A percentile compares a stretch with the other conserved stretches of the same genome.
Conservation (phyloP, 1,284 basidiomycete genomes). For the Sporisorium graminicola region DNA sequence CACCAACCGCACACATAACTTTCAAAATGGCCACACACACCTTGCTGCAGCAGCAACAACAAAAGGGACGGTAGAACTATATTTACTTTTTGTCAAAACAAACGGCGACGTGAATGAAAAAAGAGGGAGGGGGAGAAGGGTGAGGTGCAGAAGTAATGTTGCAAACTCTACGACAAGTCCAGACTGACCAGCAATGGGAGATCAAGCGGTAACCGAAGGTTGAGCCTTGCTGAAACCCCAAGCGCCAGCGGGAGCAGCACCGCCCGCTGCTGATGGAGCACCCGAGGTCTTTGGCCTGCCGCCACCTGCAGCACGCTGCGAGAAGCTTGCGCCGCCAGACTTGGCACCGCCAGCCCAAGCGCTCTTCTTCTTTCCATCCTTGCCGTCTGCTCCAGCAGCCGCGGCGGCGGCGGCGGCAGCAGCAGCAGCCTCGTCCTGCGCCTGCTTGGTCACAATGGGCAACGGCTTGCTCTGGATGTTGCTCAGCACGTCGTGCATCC, state of each 20-base stretch:
- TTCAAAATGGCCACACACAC: too few species aligned
- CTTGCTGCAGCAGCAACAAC: too few species aligned
- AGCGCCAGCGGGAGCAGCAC: conserved; percentile 6
- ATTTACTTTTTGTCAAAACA: conserved; percentile 6
- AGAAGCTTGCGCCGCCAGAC: not conserved
- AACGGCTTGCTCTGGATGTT: conserved; percentile 60
- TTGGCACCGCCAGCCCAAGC: conserved; percentile 14
- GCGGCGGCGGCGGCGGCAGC: conserved; percentile 7
- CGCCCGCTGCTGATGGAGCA: conserved; percentile 2
- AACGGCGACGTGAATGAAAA: not conserved
- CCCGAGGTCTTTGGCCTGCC: not conserved
- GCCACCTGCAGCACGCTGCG: not conserved
- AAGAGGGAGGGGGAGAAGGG: too few species aligned
- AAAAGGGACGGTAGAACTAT: too few species aligned
- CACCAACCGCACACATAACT: not conserved
- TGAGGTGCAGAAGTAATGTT: too few species aligned
- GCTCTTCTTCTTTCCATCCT: conserved; percentile 17
- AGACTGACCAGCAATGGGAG: too few species aligned
- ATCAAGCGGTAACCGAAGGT: not conserved
- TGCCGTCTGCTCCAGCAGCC: not conserved
- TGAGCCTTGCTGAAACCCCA: conserved; percentile 15
- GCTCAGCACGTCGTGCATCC: conserved; percentile 61
- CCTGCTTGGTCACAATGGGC: conserved; percentile 52
- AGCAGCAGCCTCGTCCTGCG: conserved; percentile 27
- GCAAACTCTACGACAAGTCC: not conserved